Conservation (phyloP, 2,329 filamentous ascomycete genomes). For the Acrocalymma vagum region DNA sequence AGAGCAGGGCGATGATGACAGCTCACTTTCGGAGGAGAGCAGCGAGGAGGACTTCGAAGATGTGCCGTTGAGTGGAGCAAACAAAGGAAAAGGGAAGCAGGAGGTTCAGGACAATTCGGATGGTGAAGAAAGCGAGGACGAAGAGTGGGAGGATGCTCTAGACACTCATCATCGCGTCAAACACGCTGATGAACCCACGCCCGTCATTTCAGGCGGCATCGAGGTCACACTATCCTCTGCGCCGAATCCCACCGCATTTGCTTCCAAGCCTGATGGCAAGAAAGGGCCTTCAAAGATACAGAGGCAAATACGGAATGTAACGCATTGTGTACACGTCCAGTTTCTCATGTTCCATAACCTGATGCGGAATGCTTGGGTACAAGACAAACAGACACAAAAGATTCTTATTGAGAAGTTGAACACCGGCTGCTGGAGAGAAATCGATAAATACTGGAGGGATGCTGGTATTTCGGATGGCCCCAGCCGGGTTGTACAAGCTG, state of each 20-base stretch:
- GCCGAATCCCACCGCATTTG: slow-evolving; percentile 32
- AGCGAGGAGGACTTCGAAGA: slow-evolving; percentile 60
- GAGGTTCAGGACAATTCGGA: slow-evolving; percentile 28
- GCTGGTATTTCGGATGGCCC: slow-evolving; percentile 86
- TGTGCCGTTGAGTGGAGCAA: slow-evolving; percentile 41
- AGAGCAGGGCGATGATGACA: slow-evolving; percentile 50
- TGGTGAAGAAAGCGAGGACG: slow-evolving; percentile 49
- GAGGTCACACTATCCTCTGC: slow-evolving; percentile 70
- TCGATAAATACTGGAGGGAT: slow-evolving; percentile 65
- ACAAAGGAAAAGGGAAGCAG: slow-evolving; percentile 53
- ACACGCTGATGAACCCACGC: slow-evolving; percentile 47
- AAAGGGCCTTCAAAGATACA: slow-evolving; percentile 89
- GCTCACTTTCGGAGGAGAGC: slow-evolving; percentile 51
- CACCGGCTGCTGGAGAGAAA: slow-evolving; percentile 43
- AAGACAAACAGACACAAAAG: slow-evolving; percentile 44
- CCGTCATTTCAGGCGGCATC: slow-evolving; percentile 70
- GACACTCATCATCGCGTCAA: slow-evolving; percentile 44
- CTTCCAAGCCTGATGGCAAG: slow-evolving; percentile 64
- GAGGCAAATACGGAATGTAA: slow-evolving; percentile 76
- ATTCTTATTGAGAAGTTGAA: slow-evolving; percentile 38
- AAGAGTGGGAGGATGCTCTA: slow-evolving; percentile 51
- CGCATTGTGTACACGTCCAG: slow-evolving; percentile 90
- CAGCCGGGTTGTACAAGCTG: slow-evolving; percentile 71
- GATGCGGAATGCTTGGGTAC: slow-evolving; percentile 58
- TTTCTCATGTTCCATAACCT: slow-evolving; percentile 90